Conservation (phyloP, 352 stramenopile genomes). For the Globisporangium heterothallicum region DNA sequence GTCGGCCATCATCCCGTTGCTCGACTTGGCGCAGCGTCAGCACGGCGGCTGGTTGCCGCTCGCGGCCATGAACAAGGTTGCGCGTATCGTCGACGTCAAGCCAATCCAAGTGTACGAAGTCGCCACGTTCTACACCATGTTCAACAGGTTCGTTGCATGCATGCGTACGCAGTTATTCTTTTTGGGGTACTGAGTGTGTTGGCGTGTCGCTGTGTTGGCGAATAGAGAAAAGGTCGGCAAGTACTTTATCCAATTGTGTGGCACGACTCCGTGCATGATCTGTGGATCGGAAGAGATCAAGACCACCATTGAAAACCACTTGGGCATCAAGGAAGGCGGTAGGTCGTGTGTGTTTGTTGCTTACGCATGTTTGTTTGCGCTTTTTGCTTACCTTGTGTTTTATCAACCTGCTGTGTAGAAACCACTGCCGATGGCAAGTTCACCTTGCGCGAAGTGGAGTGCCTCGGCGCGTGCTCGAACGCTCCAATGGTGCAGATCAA, state of each 20-base stretch:
- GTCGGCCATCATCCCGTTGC: slow-evolving; percentile 97
- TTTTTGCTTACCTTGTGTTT: too few relatives aligned
- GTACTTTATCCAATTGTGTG: slow-evolving; percentile 97
- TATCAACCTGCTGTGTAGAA: too few relatives aligned
- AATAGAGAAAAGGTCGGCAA: slow-evolving; percentile 88
- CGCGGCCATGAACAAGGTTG: slow-evolving; percentile 99
- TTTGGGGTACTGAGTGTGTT: neutral
- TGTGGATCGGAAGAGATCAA: slow-evolving; percentile 99
- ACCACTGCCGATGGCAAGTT: slow-evolving; percentile 76
- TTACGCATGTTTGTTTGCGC: slow-evolving; percentile 2
- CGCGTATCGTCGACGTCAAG: slow-evolving; percentile 95
- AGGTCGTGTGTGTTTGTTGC: neutral
- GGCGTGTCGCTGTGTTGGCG: slow-evolving; percentile 13
- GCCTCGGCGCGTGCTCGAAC: slow-evolving; percentile 98
- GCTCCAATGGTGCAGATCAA: slow-evolving; percentile 99
- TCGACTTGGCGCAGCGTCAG: slow-evolving; percentile 96
- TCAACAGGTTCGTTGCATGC: slow-evolving; percentile 68
- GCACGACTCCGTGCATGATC: slow-evolving; percentile 99
- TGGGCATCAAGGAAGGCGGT: slow-evolving; percentile 96
- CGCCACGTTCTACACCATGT: slow-evolving; percentile 99
- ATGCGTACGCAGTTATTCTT: neutral
- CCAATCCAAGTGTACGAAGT: slow-evolving; percentile 99
- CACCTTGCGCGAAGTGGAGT: slow-evolving; percentile 98
- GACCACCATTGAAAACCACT: slow-evolving; percentile 96
- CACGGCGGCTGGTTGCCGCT: slow-evolving; percentile 97